Evolutionary conservation across 164 flowering plant species (phyloP).

Genomic region (Umbellularia californica): DNA sequence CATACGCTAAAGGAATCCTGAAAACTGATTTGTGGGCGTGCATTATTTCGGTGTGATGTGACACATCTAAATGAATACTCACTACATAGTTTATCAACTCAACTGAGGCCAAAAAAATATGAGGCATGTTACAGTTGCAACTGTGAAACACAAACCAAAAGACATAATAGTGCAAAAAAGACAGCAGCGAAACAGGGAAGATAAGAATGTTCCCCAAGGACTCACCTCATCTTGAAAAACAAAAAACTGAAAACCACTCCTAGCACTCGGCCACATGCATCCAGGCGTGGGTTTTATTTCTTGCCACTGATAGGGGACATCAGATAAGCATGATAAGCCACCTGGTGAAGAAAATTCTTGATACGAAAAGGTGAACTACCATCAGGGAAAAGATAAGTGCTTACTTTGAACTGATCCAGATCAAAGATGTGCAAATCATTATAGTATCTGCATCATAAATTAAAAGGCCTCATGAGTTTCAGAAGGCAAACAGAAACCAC

Average conservation of each 20-base stretch:
- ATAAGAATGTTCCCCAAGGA: not conserved
- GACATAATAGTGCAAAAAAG: not conserved
- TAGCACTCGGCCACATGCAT: conserved; percentile 90
- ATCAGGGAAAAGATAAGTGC: not conserved
- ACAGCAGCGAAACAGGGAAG: not conserved
- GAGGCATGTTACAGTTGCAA: not conserved
- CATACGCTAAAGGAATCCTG: not conserved
- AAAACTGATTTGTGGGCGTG: not conserved
- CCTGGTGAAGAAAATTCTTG: not conserved
- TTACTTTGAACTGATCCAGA: conserved; percentile 91
- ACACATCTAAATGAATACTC: not conserved
- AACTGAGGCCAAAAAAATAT: not conserved
- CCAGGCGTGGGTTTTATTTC: conserved; percentile 92
- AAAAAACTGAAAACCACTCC: conserved; percentile 94
- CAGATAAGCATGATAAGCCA: not conserved
- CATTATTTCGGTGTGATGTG: not conserved
- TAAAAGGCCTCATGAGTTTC: conserved; percentile 4
- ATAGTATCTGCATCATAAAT: conserved; percentile 55
- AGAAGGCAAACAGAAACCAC: conserved; percentile 8
- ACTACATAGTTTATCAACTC: not conserved
- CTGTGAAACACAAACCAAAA: not conserved
- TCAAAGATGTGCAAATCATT: conserved; percentile 91
- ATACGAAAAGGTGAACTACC: not conserved
- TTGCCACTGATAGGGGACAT: conserved; percentile 71
- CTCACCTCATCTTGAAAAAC: conserved; percentile 94